Evolutionary conservation across 2,329 filamentous ascomycete species (phyloP), one percentile per base, ranked within the genome.

Genomic region (Microsporum audouinii): DNA sequence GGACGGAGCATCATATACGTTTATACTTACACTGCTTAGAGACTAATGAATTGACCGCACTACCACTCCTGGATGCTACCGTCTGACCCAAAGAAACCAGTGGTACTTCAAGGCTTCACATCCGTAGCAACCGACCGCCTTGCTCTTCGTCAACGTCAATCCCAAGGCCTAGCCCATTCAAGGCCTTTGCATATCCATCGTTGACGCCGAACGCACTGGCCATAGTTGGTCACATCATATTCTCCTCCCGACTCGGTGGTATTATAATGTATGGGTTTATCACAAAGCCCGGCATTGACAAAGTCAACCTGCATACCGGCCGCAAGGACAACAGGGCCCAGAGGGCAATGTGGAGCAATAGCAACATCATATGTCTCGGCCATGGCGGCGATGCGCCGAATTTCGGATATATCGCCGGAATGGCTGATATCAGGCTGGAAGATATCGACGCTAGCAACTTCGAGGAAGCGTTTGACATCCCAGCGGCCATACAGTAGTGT

Each of bases 261-360:
- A 66, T 91, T 91, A 69, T 91, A 91, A 70, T 91, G 88, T 66
- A 91, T 91, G 90, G 68, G 59, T 84, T 86, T 88, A 90, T 90
- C 0, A 80, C 82, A 69, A 87, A 89, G 71, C 87, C 90, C 23
- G 79, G 79, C 23, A 76, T 82, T 7, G 73, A 76, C 23, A 81
- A 23, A 77, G 29, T 83, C 84, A 1, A 90, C 81, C 64, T 90
- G 87, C 45, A 89, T 77, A 60, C 80, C 84, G 0, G 88, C 88
- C 0, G 88, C 88, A 14, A 90, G 75, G 0, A 88, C 86, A 57
- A 91, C 86, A 0, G 88, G 87, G 0, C 88, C 88, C 0, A 90
- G 72, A 0, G 87, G 87, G 65, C 86, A 89, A 66, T 90, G 87
- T 1, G 88, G 87, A 17, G 87, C 88, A 47, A 89, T 77, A 0